These are phyloP conservation scores for Blepharisma undulans DNA, from an alignment of 169 alveolate genomes.

Conservation along the genomic window DNA sequence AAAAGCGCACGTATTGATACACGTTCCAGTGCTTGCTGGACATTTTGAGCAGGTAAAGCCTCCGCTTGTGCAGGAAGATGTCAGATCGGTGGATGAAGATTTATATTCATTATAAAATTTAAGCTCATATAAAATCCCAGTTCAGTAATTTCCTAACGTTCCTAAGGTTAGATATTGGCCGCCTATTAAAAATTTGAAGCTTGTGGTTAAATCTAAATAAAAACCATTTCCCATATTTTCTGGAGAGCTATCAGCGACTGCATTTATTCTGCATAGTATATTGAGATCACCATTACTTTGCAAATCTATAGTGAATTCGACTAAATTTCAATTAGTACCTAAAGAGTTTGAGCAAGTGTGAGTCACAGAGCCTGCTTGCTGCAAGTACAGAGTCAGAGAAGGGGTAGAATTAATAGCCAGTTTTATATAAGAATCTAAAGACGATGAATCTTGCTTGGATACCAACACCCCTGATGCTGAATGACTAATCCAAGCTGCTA, in stretches of 20 bases:
- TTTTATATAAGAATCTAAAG: not conserved
- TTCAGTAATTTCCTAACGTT: not conserved
- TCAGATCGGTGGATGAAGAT: not conserved
- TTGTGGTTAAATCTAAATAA: not conserved
- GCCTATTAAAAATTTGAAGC: not conserved
- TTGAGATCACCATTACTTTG: not conserved
- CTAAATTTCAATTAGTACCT: not conserved
- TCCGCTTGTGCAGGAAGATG: not conserved
- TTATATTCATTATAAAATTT: not conserved
- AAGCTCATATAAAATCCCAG: not conserved
- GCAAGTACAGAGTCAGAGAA: not conserved
- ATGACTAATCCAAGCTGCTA: not conserved
- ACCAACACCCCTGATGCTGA: not conserved
- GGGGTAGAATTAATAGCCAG: not conserved
- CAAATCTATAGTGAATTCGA: not conserved
- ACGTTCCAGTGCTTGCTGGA: not conserved
- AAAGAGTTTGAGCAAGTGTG: not conserved
- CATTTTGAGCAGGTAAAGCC: not conserved
- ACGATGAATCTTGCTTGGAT: not conserved
- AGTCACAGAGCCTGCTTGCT: not conserved
- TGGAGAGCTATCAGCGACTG: not conserved
- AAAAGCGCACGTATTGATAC: not conserved
- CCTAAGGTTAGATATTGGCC: not conserved
- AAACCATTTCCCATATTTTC: not conserved
- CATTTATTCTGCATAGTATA: not conserved